Conservation (phyloP, 73 alveolate genomes). For the Symbiodinium natans region DNA sequence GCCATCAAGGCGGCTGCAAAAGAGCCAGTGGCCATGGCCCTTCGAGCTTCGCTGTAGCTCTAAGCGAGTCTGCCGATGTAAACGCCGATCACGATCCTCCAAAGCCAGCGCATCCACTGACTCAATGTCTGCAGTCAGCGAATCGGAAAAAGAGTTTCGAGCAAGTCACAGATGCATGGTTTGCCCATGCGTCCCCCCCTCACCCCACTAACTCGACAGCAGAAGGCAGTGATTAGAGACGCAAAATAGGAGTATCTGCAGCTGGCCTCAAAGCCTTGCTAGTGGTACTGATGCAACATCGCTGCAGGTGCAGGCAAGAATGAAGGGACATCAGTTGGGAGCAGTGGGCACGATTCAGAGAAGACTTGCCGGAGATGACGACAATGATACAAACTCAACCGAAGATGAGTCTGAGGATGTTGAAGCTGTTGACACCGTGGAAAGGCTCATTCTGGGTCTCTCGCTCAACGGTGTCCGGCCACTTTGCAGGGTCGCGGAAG, state of each 20-base stretch:
- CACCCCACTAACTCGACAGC: background rate
- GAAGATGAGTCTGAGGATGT: background rate
- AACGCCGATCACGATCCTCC: background rate
- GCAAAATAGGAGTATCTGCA: too few relatives aligned
- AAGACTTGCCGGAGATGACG: too few relatives aligned
- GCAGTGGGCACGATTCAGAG: too few relatives aligned
- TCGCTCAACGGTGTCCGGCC: constrained; percentile 60
- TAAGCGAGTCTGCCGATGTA: background rate
- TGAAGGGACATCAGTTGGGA: too few relatives aligned
- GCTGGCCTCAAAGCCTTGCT: too few relatives aligned
- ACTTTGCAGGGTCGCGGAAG: constrained; percentile 1
- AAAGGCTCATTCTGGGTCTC: constrained; percentile 6
- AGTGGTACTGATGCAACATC: too few relatives aligned
- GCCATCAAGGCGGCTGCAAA: background rate
- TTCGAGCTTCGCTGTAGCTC: background rate
- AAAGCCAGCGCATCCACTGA: background rate
- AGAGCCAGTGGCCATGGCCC: background rate
- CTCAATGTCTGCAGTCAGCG: background rate
- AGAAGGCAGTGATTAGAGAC: too few relatives aligned
- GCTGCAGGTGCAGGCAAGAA: too few relatives aligned
- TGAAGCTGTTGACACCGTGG: background rate
- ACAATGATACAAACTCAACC: constrained; percentile 6
- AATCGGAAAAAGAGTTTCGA: background rate
- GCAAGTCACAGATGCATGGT: background rate
- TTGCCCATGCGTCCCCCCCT: background rate